Evolutionary conservation across 208 protist genomes (phyloP), one percentile per base, ranked within the genome.

Genomic region (Borovskyia barvae): DNA sequence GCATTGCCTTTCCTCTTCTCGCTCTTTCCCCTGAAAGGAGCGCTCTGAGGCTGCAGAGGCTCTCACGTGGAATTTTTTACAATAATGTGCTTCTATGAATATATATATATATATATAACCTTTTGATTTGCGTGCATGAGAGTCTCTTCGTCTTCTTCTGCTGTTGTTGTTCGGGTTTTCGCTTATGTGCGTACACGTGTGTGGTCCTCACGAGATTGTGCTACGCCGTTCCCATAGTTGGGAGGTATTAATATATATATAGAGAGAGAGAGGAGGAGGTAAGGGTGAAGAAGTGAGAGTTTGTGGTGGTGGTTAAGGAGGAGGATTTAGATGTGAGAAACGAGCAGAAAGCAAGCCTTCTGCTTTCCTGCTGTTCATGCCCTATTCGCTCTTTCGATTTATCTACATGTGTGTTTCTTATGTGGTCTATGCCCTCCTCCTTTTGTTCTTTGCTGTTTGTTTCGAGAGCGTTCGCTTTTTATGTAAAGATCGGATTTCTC

Each of bases 361-460:
- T 22, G 9, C 17, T 19, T 11, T 47, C 17, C 14, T 15, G 41
- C 19, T 47, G 17, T 12, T 20, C 19, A 26, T 20, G 8, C 25
- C 19, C 41, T 24, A 26, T 12, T 47, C 1, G 42, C 25, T 11
- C 51, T 41, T 48, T 49, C 5, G 9, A 2, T 35, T 8, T 47
- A 17, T n/a, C 28, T 57, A 5, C 15, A 33, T 41, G 19, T 22
- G 6, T 49, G 22, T 41, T 35, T 46, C 15, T 58, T 9, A 36
- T 22, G 17, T 37, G 14, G 8, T 40, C n/a, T 42, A 9, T 6
- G 39, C 12, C 15, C n/a, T 51, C 40, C 0, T 46, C 24, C 14
- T 59, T 43, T 59, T 59, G 37, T 29, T 29, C 35, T 1, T 20
- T 42, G 29, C 22, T 15, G 26, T 45, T 57, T 32, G 29, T 14